These are phyloP conservation scores for Cryphonectria carpinicola DNA, from an alignment of 2,329 filamentous ascomycete genomes.

Conservation along the genomic window DNA sequence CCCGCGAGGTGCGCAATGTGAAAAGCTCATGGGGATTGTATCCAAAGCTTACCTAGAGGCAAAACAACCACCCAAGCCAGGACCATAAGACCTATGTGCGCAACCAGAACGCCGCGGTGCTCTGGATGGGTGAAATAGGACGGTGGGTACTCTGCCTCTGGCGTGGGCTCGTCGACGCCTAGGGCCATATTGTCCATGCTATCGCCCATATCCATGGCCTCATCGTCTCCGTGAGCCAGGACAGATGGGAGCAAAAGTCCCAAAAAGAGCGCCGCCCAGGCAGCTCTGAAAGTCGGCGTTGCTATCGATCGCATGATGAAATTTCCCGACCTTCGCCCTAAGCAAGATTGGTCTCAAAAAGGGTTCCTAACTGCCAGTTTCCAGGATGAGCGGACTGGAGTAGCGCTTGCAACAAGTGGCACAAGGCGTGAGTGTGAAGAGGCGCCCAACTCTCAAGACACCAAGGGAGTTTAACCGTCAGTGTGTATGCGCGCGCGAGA, in stretches of 20 bases:
- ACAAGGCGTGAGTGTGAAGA: background rate
- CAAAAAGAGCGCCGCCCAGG: slow-evolving; percentile 37
- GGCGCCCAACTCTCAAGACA: background rate
- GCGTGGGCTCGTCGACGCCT: slow-evolving; percentile 32
- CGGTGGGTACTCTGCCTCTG: slow-evolving; percentile 36
- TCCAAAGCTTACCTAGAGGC: slow-evolving; percentile 62
- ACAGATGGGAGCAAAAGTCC: slow-evolving; percentile 37
- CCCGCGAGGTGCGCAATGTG: background rate
- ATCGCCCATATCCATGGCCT: slow-evolving; percentile 36
- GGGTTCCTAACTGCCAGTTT: background rate
- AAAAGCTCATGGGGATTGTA: too few species aligned
- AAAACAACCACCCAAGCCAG: slow-evolving; percentile 71
- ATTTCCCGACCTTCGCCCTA: background rate
- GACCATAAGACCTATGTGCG: slow-evolving; percentile 71
- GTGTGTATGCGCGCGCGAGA: background rate
- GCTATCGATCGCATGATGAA: slow-evolving; percentile 33
- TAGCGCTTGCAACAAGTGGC: background rate
- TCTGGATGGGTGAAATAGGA: slow-evolving; percentile 47
- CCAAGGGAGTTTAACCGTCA: background rate
- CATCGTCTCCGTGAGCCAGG: slow-evolving; percentile 40
- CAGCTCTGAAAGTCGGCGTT: slow-evolving; percentile 33
- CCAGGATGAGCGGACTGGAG: background rate
- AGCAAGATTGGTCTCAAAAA: background rate
- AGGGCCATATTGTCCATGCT: slow-evolving; percentile 37
- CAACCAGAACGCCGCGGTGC: slow-evolving; percentile 44